A percentile compares a stretch with the other conserved stretches of the same genome.
These are phyloP conservation scores for Colletotrichum euphorbiae DNA, from an alignment of 2,329 filamentous ascomycete species.

Conservation along the genomic window DNA sequence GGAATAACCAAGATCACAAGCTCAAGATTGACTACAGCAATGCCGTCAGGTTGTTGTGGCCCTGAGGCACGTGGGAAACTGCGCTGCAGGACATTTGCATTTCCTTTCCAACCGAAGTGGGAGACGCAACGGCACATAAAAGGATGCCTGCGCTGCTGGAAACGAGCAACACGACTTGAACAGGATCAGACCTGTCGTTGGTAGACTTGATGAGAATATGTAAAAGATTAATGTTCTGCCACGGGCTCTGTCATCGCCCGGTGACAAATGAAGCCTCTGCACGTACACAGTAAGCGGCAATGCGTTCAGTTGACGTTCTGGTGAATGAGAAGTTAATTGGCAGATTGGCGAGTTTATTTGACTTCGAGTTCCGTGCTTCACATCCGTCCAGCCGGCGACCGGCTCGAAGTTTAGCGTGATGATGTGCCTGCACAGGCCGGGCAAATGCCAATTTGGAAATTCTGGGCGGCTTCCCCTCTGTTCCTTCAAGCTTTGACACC, in stretches of 20 bases:
- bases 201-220: background rate
- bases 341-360: slow-evolving; percentile 27
- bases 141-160: background rate
- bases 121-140: background rate
- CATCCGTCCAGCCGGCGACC: background rate
- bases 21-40: background rate
- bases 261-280: slow-evolving; percentile 3
- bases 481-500: slow-evolving; percentile 26
- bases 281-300: background rate
- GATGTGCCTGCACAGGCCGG: slow-evolving; percentile 8
- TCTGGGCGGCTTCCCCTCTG: slow-evolving; percentile 8
- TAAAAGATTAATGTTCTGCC: background rate
- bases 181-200: background rate
- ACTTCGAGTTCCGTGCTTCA: background rate
- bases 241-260: background rate
- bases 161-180: background rate
- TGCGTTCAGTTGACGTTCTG: background rate
- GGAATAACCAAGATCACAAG: slow-evolving; percentile 1
- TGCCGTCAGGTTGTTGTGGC: background rate
- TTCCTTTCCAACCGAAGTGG: slow-evolving; percentile 8
- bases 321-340: background rate
- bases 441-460: background rate
- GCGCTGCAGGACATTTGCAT: slow-evolving; percentile 4
- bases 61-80: background rate
- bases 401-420: slow-evolving; percentile 13